Percentiles rank a stretch among this genome's conserved stretches.
phyloP scores from a whole-genome alignment of 2,329 filamentous ascomycete genomes.

The Cladosporium sp. region DNA sequence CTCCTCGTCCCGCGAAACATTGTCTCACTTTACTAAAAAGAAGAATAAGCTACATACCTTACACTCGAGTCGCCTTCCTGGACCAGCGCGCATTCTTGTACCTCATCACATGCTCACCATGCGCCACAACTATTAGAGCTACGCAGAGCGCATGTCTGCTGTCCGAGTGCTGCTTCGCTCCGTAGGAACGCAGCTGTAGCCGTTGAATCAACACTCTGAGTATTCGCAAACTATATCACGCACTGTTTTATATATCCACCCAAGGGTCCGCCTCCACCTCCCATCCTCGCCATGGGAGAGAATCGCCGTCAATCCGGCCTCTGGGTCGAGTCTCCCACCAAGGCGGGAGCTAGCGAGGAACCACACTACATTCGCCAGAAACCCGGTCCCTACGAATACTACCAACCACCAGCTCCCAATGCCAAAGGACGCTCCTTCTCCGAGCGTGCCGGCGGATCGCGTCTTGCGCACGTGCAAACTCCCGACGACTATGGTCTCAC shows the following conservation, averaged over 20 bases:
- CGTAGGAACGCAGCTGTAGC: background rate
- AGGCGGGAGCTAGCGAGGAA: background rate
- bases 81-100: background rate
- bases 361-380: slow-evolving; percentile 3
- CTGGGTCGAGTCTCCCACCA: slow-evolving; percentile 28
- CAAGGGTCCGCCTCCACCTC: slow-evolving; percentile 1
- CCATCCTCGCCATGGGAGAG: slow-evolving; percentile 20
- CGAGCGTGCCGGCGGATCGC: slow-evolving; percentile 26
- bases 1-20: background rate
- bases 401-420: slow-evolving; percentile 29
- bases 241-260: background rate
- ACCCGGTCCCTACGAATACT: slow-evolving; percentile 34
- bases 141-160: background rate
- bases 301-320: slow-evolving; percentile 34
- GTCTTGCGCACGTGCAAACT: slow-evolving; percentile 16
- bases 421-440: slow-evolving; percentile 32
- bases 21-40: background rate
- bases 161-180: background rate
- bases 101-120: background rate
- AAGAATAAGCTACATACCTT: background rate
- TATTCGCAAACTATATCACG: background rate
- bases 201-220: background rate
- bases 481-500: slow-evolving; percentile 21
- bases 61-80: background rate
- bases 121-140: background rate